Evolutionary conservation across 179 eudicot species (phyloP).

Genomic region (Silene coronaria): DNA sequence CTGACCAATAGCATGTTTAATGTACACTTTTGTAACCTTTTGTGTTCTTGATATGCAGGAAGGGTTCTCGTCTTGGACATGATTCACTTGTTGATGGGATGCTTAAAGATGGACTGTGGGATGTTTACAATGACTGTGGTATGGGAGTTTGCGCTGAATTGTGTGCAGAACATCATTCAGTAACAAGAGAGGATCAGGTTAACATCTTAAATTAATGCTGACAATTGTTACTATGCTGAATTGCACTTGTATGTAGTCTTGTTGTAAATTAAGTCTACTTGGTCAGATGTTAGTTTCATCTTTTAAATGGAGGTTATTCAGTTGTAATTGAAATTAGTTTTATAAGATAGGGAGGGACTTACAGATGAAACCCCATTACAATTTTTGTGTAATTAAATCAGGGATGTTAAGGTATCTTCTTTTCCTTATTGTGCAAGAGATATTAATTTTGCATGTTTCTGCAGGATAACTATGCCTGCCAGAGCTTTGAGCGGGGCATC

Average conservation of each 20-base stretch:
- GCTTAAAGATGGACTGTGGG: slow-evolving; percentile 97
- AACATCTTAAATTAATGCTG: slow-evolving; percentile 7
- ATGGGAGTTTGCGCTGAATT: slow-evolving; percentile 97
- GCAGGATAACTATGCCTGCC: slow-evolving; percentile 49
- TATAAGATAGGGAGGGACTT: background rate
- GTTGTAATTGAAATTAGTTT: background rate
- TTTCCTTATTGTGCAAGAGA: background rate
- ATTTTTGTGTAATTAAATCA: background rate
- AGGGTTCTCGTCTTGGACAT: slow-evolving; percentile 97
- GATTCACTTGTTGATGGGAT: slow-evolving; percentile 96
- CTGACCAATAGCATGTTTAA: slow-evolving; percentile 1
- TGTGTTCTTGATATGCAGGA: slow-evolving; percentile 44
- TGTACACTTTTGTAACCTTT: background rate
- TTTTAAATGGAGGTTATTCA: background rate
- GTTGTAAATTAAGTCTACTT: background rate
- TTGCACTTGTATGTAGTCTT: background rate
- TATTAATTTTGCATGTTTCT: slow-evolving; percentile 6
- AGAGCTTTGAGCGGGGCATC: slow-evolving; percentile 50
- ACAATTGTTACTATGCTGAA: background rate
- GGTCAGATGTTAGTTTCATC: background rate
- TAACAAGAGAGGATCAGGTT: slow-evolving; percentile 93
- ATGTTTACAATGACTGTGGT: slow-evolving; percentile 81
- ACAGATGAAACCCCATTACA: background rate
- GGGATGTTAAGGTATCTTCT: background rate
- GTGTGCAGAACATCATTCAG: slow-evolving; percentile 76